Percentiles rank a stretch among this genome's conserved stretches.
Evolutionary conservation across 2,329 filamentous ascomycete species (phyloP).

Genomic region (Botryotinia narcissicola): DNA sequence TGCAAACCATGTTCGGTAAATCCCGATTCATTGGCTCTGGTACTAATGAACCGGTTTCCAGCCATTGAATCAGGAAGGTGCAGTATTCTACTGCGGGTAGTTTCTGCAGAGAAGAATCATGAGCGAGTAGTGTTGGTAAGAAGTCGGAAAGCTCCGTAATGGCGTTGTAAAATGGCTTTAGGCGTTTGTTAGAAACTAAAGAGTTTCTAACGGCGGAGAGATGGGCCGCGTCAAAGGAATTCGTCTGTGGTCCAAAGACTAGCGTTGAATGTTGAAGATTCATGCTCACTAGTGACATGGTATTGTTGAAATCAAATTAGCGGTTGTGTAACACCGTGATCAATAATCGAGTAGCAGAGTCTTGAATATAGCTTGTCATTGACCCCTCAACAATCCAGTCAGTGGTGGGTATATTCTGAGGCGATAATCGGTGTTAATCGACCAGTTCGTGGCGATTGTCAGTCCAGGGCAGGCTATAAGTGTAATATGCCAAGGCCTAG

Average conservation of each 20-base stretch:
- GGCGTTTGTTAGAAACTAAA: neutral
- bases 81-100: neutral
- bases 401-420: neutral
- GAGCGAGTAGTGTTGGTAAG: neutral
- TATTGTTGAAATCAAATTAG: neutral
- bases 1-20: constrained; percentile 2
- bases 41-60: neutral
- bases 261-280: neutral
- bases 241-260: neutral
- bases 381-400: neutral
- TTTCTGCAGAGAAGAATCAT: neutral
- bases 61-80: neutral
- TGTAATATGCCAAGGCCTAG: neutral
- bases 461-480: neutral
- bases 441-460: neutral
- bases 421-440: neutral
- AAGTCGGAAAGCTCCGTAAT: neutral
- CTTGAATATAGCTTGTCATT: neutral
- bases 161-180: neutral
- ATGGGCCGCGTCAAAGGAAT: neutral
- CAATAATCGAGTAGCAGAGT: neutral
- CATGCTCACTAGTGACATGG: neutral
- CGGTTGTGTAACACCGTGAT: neutral
- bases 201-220: neutral
- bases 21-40: neutral